Conservation (phyloP, 768 basidiomycete genomes). For the Psilocybe sp. region DNA sequence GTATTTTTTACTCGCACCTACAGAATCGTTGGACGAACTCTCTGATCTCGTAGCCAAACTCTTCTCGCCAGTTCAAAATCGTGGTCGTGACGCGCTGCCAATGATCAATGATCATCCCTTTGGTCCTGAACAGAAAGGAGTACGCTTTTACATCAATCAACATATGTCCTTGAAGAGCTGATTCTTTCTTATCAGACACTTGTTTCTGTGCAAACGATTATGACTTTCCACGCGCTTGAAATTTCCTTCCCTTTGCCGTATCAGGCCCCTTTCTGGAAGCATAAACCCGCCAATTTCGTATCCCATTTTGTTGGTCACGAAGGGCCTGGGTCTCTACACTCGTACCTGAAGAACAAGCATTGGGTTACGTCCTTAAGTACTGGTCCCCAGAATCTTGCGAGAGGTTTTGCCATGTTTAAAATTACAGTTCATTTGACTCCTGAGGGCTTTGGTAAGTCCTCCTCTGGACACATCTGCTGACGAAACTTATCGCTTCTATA, state of each 20-base stretch:
- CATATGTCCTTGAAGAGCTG: constrained; percentile 13
- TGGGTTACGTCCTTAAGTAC: constrained; percentile 78
- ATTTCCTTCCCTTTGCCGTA: constrained; percentile 77
- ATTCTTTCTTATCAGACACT: constrained; percentile 50
- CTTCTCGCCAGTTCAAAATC: constrained; percentile 73
- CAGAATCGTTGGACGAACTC: constrained; percentile 77
- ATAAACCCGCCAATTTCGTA: constrained; percentile 76
- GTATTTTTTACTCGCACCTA: constrained; percentile 20
- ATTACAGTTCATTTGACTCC: constrained; percentile 77
- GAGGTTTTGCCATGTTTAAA: constrained; percentile 90
- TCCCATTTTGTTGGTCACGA: constrained; percentile 89
- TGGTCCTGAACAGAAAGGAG: constrained; percentile 67
- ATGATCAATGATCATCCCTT: constrained; percentile 74
- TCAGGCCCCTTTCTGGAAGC: constrained; percentile 69
- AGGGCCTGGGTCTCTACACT: constrained; percentile 87
- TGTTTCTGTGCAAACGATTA: constrained; percentile 85
- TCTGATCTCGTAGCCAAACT: constrained; percentile 56
- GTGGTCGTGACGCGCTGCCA: constrained; percentile 56
- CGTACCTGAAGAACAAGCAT: constrained; percentile 85
- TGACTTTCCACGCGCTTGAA: constrained; percentile 82
- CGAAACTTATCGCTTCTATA: not conserved
- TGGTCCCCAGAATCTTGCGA: constrained; percentile 66
- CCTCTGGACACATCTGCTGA: not conserved
- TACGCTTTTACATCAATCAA: constrained; percentile 33
- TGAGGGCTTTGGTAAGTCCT: constrained; percentile 76